phyloP scores from a whole-genome alignment of 495 filamentous ascomycete genomes.

The Neurospora sp. region DNA sequence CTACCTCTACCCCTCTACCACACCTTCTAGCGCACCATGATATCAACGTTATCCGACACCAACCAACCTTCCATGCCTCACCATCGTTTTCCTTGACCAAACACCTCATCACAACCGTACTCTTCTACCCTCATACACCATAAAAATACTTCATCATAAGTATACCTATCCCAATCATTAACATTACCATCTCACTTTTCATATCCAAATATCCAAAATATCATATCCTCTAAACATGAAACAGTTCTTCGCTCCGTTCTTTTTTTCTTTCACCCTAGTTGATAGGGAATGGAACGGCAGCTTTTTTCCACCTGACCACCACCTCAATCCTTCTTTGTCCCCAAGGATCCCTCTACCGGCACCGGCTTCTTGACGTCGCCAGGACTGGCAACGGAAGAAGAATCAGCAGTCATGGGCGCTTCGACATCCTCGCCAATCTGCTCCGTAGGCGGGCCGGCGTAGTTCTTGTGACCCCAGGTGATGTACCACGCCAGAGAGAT shows the following conservation, averaged over 20 bases:
- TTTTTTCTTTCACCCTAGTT: not conserved
- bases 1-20: not conserved
- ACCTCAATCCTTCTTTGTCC: not conserved
- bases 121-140: not conserved
- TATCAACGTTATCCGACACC: too few relatives aligned
- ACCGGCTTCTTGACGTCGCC: constrained; percentile 4
- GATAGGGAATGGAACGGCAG: not conserved
- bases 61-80: too few relatives aligned
- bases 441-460: constrained; percentile 51
- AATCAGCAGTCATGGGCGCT: not conserved
- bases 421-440: constrained; percentile 2
- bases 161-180: not conserved
- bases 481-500: constrained; percentile 36
- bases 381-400: not conserved
- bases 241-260: not conserved
- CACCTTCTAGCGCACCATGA: not conserved
- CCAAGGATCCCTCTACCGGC: not conserved
- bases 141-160: not conserved
- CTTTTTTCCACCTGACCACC: not conserved
- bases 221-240: not conserved
- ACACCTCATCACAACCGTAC: not conserved
- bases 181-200: not conserved
- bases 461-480: constrained; percentile 55
- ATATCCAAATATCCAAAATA: not conserved
- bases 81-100: too few relatives aligned